Base-by-base conservation (phyloP, 495 filamentous ascomycete species). In the Sabuloglossum arenarium region DNA sequence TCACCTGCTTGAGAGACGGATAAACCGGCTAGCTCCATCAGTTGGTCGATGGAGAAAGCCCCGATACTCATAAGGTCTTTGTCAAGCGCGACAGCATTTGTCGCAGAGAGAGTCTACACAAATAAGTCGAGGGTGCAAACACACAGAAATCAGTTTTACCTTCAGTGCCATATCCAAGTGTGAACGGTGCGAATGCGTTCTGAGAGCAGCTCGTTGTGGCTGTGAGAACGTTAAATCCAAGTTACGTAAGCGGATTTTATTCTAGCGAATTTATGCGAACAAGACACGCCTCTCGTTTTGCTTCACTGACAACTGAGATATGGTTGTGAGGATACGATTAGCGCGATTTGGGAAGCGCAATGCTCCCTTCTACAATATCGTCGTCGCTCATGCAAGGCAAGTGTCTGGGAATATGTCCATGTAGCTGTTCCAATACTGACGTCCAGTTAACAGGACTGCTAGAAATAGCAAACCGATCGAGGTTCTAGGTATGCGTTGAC, bases 21-120 rank as follows among this genome's bases (percentile, higher is more conserved):
- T 0, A 96, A 73, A 0, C 91, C 91, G 30, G 91, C 91, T 1
- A 98, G 71, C 65, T 98, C 91, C 91, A 98, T 98, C 54, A 98
- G 72, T 66, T 98, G 91, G 67, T 97, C 91, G 42, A 98, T 75
- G 2, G 88, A 94, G 71, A 89, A 98, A 23, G 84, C 91, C 3
- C 93, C 89, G 21, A 79, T 73, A 66, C 79, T 84, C 91, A 97
- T 97, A 43, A 98, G 80, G 61, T 98, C 91, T 66, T 84, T 79
- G 67, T 98, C 91, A 3, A 98, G 78, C 32, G 84, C 82, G 0
- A 84, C 82, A 2, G 91, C 90, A 62, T 86, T 85, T 67, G 89
- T 88, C 30, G 88, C 84, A 0, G 82, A 84, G 56, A 95, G 76
- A 31, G 87, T 90, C 88, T 94, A 29, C 12, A 3, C 28, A 11